Evolutionary conservation across 352 stramenopile species (phyloP), one percentile per base, ranked within the genome.

Genomic region (Blastocystis hominis): DNA sequence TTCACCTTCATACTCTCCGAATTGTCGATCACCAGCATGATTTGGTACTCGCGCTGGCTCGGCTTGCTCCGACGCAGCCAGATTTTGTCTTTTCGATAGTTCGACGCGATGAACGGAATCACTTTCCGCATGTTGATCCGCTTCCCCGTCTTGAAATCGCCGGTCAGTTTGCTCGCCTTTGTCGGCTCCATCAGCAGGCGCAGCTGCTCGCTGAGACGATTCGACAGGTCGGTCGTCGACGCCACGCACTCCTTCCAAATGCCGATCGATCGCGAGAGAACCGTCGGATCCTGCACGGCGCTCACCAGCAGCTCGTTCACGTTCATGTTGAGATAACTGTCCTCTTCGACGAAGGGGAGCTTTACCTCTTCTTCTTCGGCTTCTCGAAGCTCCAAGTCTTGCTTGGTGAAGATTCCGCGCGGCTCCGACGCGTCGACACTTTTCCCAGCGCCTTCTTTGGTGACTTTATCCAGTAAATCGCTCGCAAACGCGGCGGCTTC

Each of bases 41-140:
- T 94, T 89, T 98, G 94, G 90, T 99, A 99, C 88, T 97, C 93
- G 40, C 97, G 92, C 90, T 99, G 98, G 3, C 94, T 96, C 40
- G 97, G 96, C 86, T 98, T 98, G 40, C 96, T 99, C 55, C 97
- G 92, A 40, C 96, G 92, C 75, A 99, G 92, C 97, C 97, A 99
- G 89, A 99, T 99, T 90, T 99, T 99, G 91, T 99, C 97, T 90
- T 99, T 99, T 42, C 96, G 92, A 91, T 98, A 99, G 86, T 97
- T 95, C 89, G 93, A 98, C n/a, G 97, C 97, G 88, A 99, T 98
- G 91, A 99, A 99, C 40, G 95, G 93, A 91, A 99, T 99, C 70
- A 99, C 97, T 86, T 97, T 97, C 84, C 97, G 96, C 97, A 99
- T 99, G 90, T 99, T 99, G 88, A 99, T 98, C 75, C 97, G 92